Evolutionary conservation across 139 green algal genomes (phyloP).

Genomic region (Dunaliella primolecta): DNA sequence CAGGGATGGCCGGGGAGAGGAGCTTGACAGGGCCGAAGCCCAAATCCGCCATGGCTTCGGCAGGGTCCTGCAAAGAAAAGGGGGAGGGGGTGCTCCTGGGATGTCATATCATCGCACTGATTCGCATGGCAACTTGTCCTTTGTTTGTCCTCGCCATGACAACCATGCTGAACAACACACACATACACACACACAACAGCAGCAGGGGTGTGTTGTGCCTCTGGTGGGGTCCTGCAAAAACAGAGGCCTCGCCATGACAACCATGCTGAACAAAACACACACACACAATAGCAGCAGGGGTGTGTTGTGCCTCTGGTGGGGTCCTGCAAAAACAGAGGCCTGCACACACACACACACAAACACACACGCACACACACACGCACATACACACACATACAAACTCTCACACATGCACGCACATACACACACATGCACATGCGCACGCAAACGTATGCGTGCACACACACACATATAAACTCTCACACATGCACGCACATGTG

Average conservation of each 20-base stretch:
- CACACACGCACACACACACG: no score
- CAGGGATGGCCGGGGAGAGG: neutral
- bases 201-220: no score
- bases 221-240: neutral
- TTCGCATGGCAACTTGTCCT: conserved; percentile 1
- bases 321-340: neutral
- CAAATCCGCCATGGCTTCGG: conserved; percentile 19
- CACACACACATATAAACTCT: no score
- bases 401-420: no score
- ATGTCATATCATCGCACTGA: no score
- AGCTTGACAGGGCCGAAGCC: conserved; percentile 20
- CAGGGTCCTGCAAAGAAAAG: conserved; percentile 17
- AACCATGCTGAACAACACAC: neutral
- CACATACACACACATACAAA: no score
- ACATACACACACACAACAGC: conserved; percentile 1
- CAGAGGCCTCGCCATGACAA: neutral
- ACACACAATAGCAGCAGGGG: neutral
- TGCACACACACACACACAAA: no score
- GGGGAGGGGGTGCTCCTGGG: no score
- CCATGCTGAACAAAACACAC: neutral
- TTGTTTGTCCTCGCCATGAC: neutral
- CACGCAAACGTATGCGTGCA: no score
- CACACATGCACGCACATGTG: no score
- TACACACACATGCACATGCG: no score
- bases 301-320: no score